Percentiles rank a stretch among this genome's conserved stretches.
Conservation (phyloP, 306 rosid genomes). For the Senna tora region DNA sequence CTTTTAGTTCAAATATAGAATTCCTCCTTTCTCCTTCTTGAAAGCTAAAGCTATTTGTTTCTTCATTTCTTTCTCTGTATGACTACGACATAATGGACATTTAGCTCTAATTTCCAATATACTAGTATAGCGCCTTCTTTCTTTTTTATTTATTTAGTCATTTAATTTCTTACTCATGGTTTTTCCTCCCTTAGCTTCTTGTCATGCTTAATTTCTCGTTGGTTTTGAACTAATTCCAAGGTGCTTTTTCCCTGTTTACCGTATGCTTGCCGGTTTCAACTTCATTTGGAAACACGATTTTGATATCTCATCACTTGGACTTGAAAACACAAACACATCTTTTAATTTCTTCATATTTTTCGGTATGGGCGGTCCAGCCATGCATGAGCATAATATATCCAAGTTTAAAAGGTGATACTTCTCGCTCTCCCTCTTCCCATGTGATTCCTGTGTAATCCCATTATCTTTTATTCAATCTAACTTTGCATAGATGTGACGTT, state of each 20-base stretch:
- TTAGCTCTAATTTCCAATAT: slow-evolving; percentile 38
- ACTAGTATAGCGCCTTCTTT: slow-evolving; percentile 11
- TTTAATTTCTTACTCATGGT: not conserved
- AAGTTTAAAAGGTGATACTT: slow-evolving; percentile 50
- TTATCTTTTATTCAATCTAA: slow-evolving; percentile 25
- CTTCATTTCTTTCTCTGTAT: slow-evolving; percentile 31
- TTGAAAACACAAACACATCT: slow-evolving; percentile 10
- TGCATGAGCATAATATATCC: slow-evolving; percentile 50
- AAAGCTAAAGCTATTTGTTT: slow-evolving; percentile 35
- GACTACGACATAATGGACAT: slow-evolving; percentile 33
- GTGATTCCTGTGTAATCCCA: slow-evolving; percentile 31
- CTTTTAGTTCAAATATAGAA: slow-evolving; percentile 11
- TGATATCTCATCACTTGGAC: slow-evolving; percentile 34
- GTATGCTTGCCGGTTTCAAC: slow-evolving; percentile 57
- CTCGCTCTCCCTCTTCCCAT: slow-evolving; percentile 38
- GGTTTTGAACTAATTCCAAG: slow-evolving; percentile 54
- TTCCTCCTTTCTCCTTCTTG: slow-evolving; percentile 16
- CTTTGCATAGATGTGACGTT: slow-evolving; percentile 58
- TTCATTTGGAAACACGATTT: slow-evolving; percentile 38
- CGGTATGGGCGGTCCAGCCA: slow-evolving; percentile 50
- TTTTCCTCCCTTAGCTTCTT: slow-evolving; percentile 37
- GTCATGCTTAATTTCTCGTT: slow-evolving; percentile 43
- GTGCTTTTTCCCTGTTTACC: slow-evolving; percentile 55
- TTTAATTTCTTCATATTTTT: slow-evolving; percentile 4
- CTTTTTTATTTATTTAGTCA: slow-evolving; percentile 13